phyloP scores from a whole-genome alignment of 306 rosid species.

The Malus sylvestris region DNA sequence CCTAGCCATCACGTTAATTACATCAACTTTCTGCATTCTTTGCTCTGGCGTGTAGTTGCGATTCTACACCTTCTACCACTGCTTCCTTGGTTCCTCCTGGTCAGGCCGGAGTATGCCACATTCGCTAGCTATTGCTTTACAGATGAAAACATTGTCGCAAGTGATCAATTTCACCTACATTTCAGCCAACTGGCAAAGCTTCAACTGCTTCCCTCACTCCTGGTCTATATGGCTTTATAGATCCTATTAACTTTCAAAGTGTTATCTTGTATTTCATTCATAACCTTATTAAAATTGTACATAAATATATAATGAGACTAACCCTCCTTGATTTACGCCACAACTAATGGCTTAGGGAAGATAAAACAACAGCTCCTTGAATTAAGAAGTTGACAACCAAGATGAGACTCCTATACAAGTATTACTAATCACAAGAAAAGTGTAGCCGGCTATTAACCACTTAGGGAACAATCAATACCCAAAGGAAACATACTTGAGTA shows the following conservation, averaged over 20 bases:
- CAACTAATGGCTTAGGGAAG: too few species aligned
- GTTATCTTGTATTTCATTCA: too few species aligned
- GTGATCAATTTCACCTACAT: conserved; percentile 30
- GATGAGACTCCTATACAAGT: too few species aligned
- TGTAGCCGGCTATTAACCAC: too few species aligned
- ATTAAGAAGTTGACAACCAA: too few species aligned
- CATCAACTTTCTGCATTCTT: conserved; percentile 26
- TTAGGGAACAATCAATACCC: too few species aligned
- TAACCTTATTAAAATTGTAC: too few species aligned
- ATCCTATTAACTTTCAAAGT: not conserved
- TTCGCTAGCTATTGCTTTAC: conserved; percentile 26
- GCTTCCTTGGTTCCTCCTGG: not conserved
- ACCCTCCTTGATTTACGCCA: too few species aligned
- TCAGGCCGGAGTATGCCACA: conserved; percentile 23
- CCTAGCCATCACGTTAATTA: conserved; percentile 31
- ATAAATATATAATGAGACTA: too few species aligned
- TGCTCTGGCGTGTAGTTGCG: conserved; percentile 20
- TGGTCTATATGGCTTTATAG: conserved; percentile 9
- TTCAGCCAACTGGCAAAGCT: conserved; percentile 17
- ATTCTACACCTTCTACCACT: conserved; percentile 29
- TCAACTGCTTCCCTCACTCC: conserved; percentile 20
- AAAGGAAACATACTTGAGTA: too few species aligned
- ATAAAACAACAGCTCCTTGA: too few species aligned
- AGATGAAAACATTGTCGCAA: conserved; percentile 23
- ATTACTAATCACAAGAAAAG: too few species aligned